Base-by-base conservation (phyloP, 352 stramenopile genomes). In the Peronospora destructor region DNA sequence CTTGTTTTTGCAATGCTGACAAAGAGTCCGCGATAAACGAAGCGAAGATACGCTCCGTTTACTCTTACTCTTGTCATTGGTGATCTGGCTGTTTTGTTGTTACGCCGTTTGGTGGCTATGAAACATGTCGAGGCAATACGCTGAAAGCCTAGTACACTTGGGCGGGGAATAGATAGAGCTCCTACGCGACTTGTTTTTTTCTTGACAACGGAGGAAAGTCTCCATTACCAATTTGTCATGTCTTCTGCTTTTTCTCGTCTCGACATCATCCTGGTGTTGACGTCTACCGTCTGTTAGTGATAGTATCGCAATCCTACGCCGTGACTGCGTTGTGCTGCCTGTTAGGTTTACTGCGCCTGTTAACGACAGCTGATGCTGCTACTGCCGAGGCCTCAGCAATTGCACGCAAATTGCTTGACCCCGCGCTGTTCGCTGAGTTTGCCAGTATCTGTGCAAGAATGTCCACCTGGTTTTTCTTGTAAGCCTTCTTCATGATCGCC, bases 381-480 rank as follows among this genome's bases (percentile, higher is more conserved):
- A 61, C 44, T 29, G 62, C 62, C 42, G 62, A 71, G 16, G 62
- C 62, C 42, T 60, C 53, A 11, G 62, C 62, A 30, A 71, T 67
- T 14, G 62, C 58, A 26, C 62, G 62, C 41, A 71, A 45, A 49
- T 67, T 66, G 36, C 49, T 67, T 36, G 56, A 61, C 11, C 29
- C 45, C 33, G 62, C 62, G 32, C 54, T 71, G 38, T 64, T 63
- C 2, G 68, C 61, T 28, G 68, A 74, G 39, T 61, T 67, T 34
- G 56, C 51, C 45, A 75, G 44, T 55, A 78, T 39, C 53, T 70
- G 64, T 7, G 65, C 65, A 16, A 78, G 40, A 29, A 75, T 62
- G 28, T 78, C 68, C 34, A 71, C 53, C 53, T 75, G 68, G 36
- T 70, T 73, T 46, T 71, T 73, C 45, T 69, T 67, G 53, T 69